Base-by-base conservation (phyloP, 2,329 filamentous ascomycete species). In the Plectosphaerella plurivora region DNA sequence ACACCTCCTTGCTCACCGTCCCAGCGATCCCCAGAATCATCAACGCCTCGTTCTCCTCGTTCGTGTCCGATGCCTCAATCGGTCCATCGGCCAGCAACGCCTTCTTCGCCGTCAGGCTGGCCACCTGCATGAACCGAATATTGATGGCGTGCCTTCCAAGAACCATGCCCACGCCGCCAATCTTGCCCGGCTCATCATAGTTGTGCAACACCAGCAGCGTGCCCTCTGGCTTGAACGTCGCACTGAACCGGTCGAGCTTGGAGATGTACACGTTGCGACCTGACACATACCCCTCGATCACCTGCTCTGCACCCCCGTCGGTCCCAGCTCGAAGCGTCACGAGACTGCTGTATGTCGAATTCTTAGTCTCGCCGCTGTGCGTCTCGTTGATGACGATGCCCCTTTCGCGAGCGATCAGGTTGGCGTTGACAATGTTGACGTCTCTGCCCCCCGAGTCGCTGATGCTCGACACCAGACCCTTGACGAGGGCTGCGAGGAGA, bases 371-470 rank as follows among this genome's bases (percentile, higher is more conserved):
- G 8, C 84, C 77, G 3, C 78, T 81, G 55, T 85, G 84, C 37
- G 83, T 83, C 70, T 93, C 89, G 63, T 86, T 89, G 63, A 94
- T 84, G 45, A 86, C 78, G 56, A 94, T 64, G 3, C 88, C 89
- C 59, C 88, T 88, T 60, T 91, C 87, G 57, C 83, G 86, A 18
- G 89, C 88, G 14, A 92, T 81, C 24, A 91, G 74, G 44, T 83
- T 79, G 0, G 89, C 89, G 62, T 94, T 93, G 60, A 94, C 89
- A 54, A 94, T 91, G 70, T 92, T 93, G 60, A 92, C 85, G 61
- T 88, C 86, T 12, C 82, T 67, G 1, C 80, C 84, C 37, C 86
- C 84, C 0, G 78, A 74, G 52, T 84, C 83, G 52, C 82, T 87
- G 58, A 93, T 87, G 1, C 83, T 82, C 1, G 80, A 78, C 7